Evolutionary conservation across 768 basidiomycete genomes (phyloP).

Genomic region (Naematelia encephala): DNA sequence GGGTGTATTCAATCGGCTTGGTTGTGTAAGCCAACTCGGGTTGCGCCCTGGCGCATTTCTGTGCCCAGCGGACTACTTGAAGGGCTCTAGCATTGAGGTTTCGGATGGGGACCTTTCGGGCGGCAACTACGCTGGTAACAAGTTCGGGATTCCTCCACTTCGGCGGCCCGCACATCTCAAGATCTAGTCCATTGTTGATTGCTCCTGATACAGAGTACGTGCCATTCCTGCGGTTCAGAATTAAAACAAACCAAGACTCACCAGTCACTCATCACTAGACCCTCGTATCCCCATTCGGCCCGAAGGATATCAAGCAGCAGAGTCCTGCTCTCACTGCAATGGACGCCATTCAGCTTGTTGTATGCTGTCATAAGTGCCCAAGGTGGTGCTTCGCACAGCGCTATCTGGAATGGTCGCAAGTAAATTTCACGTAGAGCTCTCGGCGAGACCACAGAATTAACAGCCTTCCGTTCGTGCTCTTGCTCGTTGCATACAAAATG

Average conservation of each 20-base stretch:
- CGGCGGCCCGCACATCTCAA: slow-evolving; percentile 38
- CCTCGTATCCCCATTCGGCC: slow-evolving; percentile 64
- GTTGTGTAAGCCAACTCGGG: too few relatives aligned
- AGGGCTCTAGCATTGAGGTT: slow-evolving; percentile 32
- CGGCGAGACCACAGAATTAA: slow-evolving; percentile 53
- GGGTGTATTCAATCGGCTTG: not conserved
- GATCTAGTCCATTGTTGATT: slow-evolving; percentile 64
- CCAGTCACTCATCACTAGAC: slow-evolving; percentile 55
- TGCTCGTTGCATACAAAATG: slow-evolving; percentile 69
- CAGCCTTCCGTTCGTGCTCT: slow-evolving; percentile 59
- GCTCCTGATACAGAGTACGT: slow-evolving; percentile 54
- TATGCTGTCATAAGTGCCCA: slow-evolving; percentile 53
- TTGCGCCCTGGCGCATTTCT: too few relatives aligned
- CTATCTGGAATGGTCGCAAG: slow-evolving; percentile 57
- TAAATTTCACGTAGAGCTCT: slow-evolving; percentile 71
- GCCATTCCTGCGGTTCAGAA: slow-evolving; percentile 53
- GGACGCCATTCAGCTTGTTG: slow-evolving; percentile 61
- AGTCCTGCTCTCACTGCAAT: slow-evolving; percentile 58
- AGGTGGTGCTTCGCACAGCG: slow-evolving; percentile 50
- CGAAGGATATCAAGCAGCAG: slow-evolving; percentile 60
- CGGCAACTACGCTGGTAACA: slow-evolving; percentile 11
- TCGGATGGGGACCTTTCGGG: slow-evolving; percentile 54
- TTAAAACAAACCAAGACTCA: too few relatives aligned
- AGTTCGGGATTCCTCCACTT: slow-evolving; percentile 1
- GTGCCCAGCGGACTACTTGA: too few relatives aligned